A percentile compares a stretch with the other conserved stretches of the same genome.
Evolutionary conservation across 2,329 filamentous ascomycete genomes (phyloP).

Genomic region (Juglanconis juglandina): DNA sequence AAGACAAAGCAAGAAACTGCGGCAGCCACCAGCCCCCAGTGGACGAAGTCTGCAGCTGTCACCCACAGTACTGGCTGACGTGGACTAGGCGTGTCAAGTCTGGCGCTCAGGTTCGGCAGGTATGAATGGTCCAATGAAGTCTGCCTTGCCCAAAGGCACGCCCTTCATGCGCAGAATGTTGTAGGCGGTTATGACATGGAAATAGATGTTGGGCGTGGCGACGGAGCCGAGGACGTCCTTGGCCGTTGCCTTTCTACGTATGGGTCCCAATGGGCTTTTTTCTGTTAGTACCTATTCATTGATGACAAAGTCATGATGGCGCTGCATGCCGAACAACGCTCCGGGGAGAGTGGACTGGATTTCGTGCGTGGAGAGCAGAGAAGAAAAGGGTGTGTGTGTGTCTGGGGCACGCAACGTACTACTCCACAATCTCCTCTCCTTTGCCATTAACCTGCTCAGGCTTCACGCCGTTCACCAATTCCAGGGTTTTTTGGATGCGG

Average conservation of each 20-base stretch:
- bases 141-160: slow-evolving; percentile 54
- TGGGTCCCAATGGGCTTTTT: no score
- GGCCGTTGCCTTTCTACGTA: slow-evolving; percentile 17
- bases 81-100: background rate
- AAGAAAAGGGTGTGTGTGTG: no score
- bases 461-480: slow-evolving; percentile 27
- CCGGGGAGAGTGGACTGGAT: no score
- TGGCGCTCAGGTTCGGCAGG: fast-evolving
- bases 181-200: slow-evolving; percentile 56
- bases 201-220: slow-evolving; percentile 57
- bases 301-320: no score
- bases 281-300: no score
- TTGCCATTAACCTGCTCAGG: slow-evolving; percentile 25
- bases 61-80: no score
- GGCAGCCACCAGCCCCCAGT: no score
- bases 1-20: no score
- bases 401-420: slow-evolving; percentile 21
- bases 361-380: no score
- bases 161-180: slow-evolving; percentile 53
- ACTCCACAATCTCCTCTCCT: slow-evolving; percentile 22
- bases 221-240: slow-evolving; percentile 41
- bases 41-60: no score
- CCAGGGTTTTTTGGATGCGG: slow-evolving; percentile 28
- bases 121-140: slow-evolving; percentile 39
- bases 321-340: no score